A percentile compares a stretch with the other conserved stretches of the same genome.
Evolutionary conservation across 257 asterid genomes (phyloP).

Genomic region (Plectranthus barbatus): DNA sequence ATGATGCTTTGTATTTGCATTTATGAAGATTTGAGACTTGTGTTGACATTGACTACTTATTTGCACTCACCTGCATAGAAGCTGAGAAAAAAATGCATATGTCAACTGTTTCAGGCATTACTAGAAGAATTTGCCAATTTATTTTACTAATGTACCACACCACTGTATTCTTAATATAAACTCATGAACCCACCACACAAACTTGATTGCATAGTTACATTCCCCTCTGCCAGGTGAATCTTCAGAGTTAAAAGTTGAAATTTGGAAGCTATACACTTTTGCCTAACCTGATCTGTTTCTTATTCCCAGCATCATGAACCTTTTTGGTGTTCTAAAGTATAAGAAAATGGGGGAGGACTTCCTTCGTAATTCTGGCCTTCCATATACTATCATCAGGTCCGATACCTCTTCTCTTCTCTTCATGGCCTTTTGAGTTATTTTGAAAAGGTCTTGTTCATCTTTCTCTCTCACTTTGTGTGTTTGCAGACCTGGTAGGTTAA

Average conservation of each 20-base stretch:
- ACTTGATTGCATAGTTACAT: neutral
- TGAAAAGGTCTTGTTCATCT: neutral
- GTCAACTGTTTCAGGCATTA: neutral
- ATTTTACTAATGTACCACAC: neutral
- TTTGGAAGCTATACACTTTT: neutral
- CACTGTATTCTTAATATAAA: neutral
- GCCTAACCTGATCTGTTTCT: conserved; percentile 12
- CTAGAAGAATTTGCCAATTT: neutral
- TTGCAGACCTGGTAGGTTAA: conserved; percentile 78
- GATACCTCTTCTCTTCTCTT: neutral
- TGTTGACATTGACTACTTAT: neutral
- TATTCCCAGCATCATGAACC: conserved; percentile 68
- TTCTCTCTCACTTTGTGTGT: neutral
- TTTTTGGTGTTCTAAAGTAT: conserved; percentile 88
- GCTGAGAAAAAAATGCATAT: neutral
- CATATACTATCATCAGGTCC: conserved; percentile 85
- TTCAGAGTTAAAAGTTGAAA: neutral
- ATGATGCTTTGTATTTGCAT: neutral
- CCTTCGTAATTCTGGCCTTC: conserved; percentile 77
- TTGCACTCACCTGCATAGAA: neutral
- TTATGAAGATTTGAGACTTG: neutral
- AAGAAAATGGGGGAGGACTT: conserved; percentile 99
- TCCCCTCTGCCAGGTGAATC: neutral
- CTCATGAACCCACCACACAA: neutral
- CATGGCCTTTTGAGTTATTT: neutral